A percentile compares a stretch with the other conserved stretches of the same genome.
Conservation (phyloP, 176 grass and related monocot genomes). For the Carex cristatella region DNA sequence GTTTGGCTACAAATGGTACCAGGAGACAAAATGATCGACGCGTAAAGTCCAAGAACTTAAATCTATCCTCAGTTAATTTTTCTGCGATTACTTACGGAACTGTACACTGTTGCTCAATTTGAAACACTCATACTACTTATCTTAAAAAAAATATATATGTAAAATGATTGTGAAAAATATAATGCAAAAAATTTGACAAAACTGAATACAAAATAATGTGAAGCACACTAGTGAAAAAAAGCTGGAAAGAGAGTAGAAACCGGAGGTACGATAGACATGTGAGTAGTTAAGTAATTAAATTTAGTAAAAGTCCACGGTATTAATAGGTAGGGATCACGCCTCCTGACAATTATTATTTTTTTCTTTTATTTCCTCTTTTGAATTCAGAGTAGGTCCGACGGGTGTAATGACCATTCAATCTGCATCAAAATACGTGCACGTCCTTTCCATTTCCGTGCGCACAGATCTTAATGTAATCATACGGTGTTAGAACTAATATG, state of each 20-base stretch:
- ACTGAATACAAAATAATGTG: neutral
- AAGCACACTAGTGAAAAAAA: too few relatives aligned
- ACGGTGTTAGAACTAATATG: too few relatives aligned
- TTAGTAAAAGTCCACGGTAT: neutral
- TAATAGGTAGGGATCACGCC: neutral
- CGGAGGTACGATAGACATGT: neutral
- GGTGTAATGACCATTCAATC: too few relatives aligned
- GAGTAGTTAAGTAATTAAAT: neutral
- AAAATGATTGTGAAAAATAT: too few relatives aligned
- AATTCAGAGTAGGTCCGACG: too few relatives aligned
- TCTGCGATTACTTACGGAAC: neutral
- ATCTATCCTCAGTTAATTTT: neutral
- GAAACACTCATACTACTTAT: neutral
- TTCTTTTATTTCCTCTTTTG: neutral
- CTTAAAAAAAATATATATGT: neutral
- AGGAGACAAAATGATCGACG: neutral
- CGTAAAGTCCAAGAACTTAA: neutral
- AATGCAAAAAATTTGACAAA: too few relatives aligned
- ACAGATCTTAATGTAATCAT: too few relatives aligned
- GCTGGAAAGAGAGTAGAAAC: neutral
- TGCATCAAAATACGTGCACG: too few relatives aligned
- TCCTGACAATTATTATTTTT: neutral
- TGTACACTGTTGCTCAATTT: neutral
- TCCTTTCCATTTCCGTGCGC: too few relatives aligned
- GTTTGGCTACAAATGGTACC: neutral